phyloP scores from a whole-genome alignment of 345 rosid species.

The Raphanus sativus region DNA sequence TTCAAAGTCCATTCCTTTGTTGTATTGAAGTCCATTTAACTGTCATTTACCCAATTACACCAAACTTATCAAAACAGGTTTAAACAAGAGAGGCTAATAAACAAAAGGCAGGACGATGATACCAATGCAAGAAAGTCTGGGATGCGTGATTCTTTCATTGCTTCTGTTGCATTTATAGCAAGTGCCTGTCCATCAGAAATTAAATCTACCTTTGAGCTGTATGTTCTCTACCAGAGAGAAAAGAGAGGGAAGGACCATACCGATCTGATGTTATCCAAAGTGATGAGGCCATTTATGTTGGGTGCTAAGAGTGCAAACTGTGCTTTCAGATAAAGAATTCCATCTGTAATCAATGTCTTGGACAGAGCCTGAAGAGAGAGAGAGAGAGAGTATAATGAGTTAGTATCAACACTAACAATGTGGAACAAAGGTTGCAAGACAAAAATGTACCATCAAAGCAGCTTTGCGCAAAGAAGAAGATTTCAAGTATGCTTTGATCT shows the following conservation, averaged over 20 bases:
- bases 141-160: constrained; percentile 84
- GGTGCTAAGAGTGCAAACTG: constrained; percentile 83
- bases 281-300: constrained; percentile 59
- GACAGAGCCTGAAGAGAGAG: constrained; percentile 76
- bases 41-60: constrained; percentile 39
- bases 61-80: not conserved
- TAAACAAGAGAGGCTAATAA: not conserved
- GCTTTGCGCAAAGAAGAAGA: constrained; percentile 89
- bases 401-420: constrained; percentile 1
- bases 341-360: constrained; percentile 69
- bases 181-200: constrained; percentile 55
- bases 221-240: constrained; percentile 14
- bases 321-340: constrained; percentile 59
- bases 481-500: constrained; percentile 72
- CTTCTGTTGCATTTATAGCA: constrained; percentile 76
- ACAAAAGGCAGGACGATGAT: not conserved
- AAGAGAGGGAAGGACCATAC: constrained; percentile 36
- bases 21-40: constrained; percentile 80
- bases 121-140: constrained; percentile 60
- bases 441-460: constrained; percentile 68
- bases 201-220: constrained; percentile 20
- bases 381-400: constrained; percentile 15
- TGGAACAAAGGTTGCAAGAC: not conserved
- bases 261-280: constrained; percentile 62
- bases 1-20: constrained; percentile 88